Base-by-base conservation (phyloP, 495 filamentous ascomycete species). In the Apiosordaria backusii region DNA sequence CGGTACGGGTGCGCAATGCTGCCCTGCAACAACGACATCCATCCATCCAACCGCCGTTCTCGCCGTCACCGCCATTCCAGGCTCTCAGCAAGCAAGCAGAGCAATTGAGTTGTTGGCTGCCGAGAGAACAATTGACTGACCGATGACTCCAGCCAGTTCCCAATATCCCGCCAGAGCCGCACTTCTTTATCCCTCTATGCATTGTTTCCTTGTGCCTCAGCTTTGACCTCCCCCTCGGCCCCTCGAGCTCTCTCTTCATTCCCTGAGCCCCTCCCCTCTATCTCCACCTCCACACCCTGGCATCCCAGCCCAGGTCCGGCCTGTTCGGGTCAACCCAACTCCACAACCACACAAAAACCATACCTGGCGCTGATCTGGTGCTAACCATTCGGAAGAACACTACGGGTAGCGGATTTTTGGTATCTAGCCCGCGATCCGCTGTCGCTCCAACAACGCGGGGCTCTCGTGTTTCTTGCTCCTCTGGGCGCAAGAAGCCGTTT, bases 1-100 rank as follows among this genome's bases (percentile, higher is more conserved):
- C 5, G 35, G 35, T 45, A 45, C 16, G 35, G 35, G 35, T 45
- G 35, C 35, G 35, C 35, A 45, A 15, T 45, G 35, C 35, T 45
- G 35, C 35, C 15, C 53, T 64, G 52, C 62, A 50, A 50, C 27
- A 45, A 45, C 35, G 53, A 57, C 53, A 21, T 57, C 53, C 53
- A 57, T 52, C 27, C 26, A 52, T 61, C 27, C 59, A 59, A 45
- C 58, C 61, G 65, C 61, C 64, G 58, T 25, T 68, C 68, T 64
- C 35, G 61, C 71, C 68, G 72, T 76, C 77, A 75, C 78, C 78
- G 78, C 75, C 77, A 77, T 72, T 74, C 70, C 60, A 71, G 62
- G 58, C 64, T 57, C 68, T 13, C 50, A 55, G 52, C 27, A 53
- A 57, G 25, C n/a, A 55, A 24, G 35, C 40, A 52, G 60, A 55